Evolutionary conservation across 192 early-diverging fungal species (phyloP).

Genomic region (Pilaira anomala): DNA sequence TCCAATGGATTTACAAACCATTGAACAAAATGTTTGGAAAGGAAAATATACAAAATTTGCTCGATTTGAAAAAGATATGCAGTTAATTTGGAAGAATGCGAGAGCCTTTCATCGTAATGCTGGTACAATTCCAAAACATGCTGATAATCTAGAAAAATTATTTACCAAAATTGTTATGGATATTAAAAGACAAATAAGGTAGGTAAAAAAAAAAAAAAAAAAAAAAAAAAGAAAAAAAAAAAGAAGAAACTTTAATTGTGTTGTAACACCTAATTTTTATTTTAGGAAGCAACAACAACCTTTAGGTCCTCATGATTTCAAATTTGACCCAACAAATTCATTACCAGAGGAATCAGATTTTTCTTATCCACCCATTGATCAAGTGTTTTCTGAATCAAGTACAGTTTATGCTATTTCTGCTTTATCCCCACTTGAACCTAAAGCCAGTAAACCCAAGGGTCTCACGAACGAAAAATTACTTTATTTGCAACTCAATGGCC

Average conservation of each 20-base stretch:
- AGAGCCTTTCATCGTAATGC: slow-evolving; percentile 34
- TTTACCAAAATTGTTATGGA: slow-evolving; percentile 30
- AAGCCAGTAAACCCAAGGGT: slow-evolving; percentile 27
- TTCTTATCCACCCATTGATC: slow-evolving; percentile 26
- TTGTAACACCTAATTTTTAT: background rate
- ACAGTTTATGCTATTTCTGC: slow-evolving; percentile 28
- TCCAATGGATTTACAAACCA: slow-evolving; percentile 53
- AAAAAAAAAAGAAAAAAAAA: background rate
- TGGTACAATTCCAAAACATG: slow-evolving; percentile 30
- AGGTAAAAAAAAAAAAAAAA: background rate
- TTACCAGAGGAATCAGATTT: slow-evolving; percentile 34
- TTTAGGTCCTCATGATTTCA: slow-evolving; percentile 11
- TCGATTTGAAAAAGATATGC: slow-evolving; percentile 48
- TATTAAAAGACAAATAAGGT: slow-evolving; percentile 25
- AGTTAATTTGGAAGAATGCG: slow-evolving; percentile 48
- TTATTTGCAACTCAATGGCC: slow-evolving; percentile 28
- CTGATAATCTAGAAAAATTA: slow-evolving; percentile 25
- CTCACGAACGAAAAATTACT: slow-evolving; percentile 30
- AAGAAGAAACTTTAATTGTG: too few species aligned
- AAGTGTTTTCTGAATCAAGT: slow-evolving; percentile 26
- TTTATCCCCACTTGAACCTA: slow-evolving; percentile 27
- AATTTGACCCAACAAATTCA: slow-evolving; percentile 22
- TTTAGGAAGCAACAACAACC: slow-evolving; percentile 14
- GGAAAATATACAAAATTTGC: slow-evolving; percentile 37
- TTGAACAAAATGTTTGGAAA: slow-evolving; percentile 53